Percentiles rank a stretch among this genome's conserved stretches.
phyloP scores from a whole-genome alignment of 257 asterid species.

The Cordia subcordata region DNA sequence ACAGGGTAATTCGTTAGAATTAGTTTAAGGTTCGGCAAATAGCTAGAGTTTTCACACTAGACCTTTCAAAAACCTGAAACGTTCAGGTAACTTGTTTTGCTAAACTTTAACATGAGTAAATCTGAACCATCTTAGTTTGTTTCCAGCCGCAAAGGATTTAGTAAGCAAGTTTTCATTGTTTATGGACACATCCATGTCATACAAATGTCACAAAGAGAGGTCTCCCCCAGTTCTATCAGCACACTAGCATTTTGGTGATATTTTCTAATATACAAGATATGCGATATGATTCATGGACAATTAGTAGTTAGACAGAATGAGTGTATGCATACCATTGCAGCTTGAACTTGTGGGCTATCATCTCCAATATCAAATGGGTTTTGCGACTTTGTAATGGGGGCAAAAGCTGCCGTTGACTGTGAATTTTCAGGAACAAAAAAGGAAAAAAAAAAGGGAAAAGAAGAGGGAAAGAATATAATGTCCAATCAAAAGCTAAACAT shows the following conservation, averaged over 20 bases:
- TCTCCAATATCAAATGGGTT: conserved; percentile 71
- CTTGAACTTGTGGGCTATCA: conserved; percentile 39
- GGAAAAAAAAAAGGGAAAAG: neutral
- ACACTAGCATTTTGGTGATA: no score
- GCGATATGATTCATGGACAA: no score
- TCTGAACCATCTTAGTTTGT: no score
- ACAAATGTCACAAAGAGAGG: no score
- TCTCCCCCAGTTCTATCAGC: no score
- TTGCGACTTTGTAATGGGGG: conserved; percentile 35
- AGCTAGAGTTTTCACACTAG: neutral
- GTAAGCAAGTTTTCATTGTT: no score
- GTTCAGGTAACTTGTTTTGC: no score
- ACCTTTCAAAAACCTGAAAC: neutral
- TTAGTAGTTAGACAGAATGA: neutral
- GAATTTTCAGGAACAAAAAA: neutral
- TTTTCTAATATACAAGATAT: no score
- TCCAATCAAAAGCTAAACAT: neutral
- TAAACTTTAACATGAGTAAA: no score
- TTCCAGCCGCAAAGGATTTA: no score
- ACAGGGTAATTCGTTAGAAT: conserved; percentile 1
- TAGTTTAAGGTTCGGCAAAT: neutral
- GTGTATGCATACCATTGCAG: conserved; percentile 41
- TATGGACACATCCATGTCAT: no score
- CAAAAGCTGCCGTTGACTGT: conserved; percentile 39
- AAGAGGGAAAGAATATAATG: no score